These are phyloP conservation scores for Brassica carinata DNA, from an alignment of 345 rosid genomes.

Conservation along the genomic window DNA sequence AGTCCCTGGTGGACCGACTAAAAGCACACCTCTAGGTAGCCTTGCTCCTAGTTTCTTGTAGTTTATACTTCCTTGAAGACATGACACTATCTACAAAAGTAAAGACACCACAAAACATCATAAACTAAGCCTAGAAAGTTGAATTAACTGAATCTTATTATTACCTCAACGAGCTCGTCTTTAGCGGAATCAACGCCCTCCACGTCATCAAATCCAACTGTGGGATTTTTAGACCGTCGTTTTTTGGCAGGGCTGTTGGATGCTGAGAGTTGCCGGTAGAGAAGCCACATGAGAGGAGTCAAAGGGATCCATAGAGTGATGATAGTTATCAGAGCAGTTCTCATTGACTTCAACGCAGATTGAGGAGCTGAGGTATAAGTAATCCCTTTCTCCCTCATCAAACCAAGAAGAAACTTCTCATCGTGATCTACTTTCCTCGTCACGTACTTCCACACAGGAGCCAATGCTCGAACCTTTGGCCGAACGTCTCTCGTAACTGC, in stretches of 20 bases:
- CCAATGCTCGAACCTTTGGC: slow-evolving; percentile 41
- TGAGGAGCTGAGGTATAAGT: slow-evolving; percentile 91
- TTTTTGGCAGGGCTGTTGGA: slow-evolving; percentile 83
- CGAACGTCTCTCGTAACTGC: slow-evolving; percentile 38
- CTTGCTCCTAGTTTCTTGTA: slow-evolving; percentile 86
- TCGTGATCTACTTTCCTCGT: slow-evolving; percentile 89
- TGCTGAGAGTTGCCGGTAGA: slow-evolving; percentile 88
- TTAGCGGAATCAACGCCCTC: slow-evolving; percentile 97
- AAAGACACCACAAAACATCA: slow-evolving; percentile 22
- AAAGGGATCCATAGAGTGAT: slow-evolving; percentile 88
- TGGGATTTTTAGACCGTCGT: slow-evolving; percentile 60
- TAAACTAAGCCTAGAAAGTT: neutral
- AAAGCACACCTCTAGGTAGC: slow-evolving; percentile 85
- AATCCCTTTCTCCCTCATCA: slow-evolving; percentile 90
- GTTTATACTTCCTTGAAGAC: slow-evolving; percentile 91
- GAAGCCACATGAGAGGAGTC: slow-evolving; percentile 94
- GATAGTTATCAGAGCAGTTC: slow-evolving; percentile 65
- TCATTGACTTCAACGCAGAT: slow-evolving; percentile 66
- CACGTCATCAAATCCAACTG: slow-evolving; percentile 81
- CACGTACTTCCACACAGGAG: slow-evolving; percentile 73
- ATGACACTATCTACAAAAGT: slow-evolving; percentile 75
- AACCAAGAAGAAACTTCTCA: slow-evolving; percentile 83
- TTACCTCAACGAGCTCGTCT: slow-evolving; percentile 91
- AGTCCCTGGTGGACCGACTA: slow-evolving; percentile 97
- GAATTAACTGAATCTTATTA: neutral